phyloP scores from a whole-genome alignment of 2,329 filamentous ascomycete genomes.

The Fusarium incarnatum region DNA sequence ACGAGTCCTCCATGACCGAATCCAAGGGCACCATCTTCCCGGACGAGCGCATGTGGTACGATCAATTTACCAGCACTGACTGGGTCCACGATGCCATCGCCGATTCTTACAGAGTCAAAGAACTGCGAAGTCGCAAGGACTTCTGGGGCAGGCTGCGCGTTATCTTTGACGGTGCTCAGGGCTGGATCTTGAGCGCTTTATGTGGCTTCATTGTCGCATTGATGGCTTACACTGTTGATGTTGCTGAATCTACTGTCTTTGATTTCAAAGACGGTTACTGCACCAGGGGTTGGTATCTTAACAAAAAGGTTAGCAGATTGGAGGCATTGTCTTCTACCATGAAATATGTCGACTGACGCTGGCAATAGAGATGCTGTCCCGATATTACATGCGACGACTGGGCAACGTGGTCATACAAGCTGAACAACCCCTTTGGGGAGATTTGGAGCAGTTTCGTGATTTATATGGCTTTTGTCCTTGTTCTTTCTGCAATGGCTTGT shows the following conservation, averaged over 20 bases:
- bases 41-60: slow-evolving; percentile 96
- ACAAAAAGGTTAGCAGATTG: slow-evolving; percentile 68
- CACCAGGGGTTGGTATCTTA: slow-evolving; percentile 74
- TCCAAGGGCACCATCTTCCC: slow-evolving; percentile 74
- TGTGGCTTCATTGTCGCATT: slow-evolving; percentile 88
- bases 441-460: slow-evolving; percentile 80
- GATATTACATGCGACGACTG: slow-evolving; percentile 67
- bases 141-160: slow-evolving; percentile 82
- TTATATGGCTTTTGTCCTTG: slow-evolving; percentile 78
- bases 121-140: slow-evolving; percentile 83
- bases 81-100: slow-evolving; percentile 99
- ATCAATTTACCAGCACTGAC: slow-evolving; percentile 97
- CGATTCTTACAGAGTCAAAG: slow-evolving; percentile 89
- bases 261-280: slow-evolving; percentile 95
- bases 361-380: slow-evolving; percentile 64
- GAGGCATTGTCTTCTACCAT: neutral
- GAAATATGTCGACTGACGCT: slow-evolving; percentile 14
- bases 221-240: slow-evolving; percentile 88
- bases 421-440: slow-evolving; percentile 59
- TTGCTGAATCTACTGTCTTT: slow-evolving; percentile 86
- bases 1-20: slow-evolving; percentile 66
- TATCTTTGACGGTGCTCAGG: slow-evolving; percentile 87
- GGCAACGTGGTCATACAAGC: slow-evolving; percentile 65
- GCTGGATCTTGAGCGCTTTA: slow-evolving; percentile 92
- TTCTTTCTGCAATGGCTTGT: slow-evolving; percentile 78